Conservation (phyloP, 495 filamentous ascomycete genomes). For the Sordaria brevicollis region DNA sequence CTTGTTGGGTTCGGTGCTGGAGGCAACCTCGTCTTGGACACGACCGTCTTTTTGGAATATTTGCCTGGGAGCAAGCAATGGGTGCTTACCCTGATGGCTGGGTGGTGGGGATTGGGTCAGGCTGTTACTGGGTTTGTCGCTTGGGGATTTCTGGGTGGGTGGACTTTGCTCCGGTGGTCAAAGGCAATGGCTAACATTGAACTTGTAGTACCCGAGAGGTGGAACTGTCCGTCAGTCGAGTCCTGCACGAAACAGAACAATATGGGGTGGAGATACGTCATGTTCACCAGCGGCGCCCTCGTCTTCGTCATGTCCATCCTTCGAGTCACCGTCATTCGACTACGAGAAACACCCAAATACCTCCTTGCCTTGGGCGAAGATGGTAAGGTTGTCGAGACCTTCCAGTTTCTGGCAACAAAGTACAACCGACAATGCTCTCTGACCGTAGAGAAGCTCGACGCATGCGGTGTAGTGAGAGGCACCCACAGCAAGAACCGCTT, state of each 20-base stretch:
- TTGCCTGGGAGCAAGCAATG: conserved; percentile 67
- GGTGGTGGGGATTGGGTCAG: conserved; percentile 72
- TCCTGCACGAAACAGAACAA: conserved; percentile 53
- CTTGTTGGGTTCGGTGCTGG: conserved; percentile 65
- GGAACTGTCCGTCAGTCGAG: conserved; percentile 48
- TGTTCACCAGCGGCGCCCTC: conserved; percentile 53
- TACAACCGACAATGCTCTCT: conserved; percentile 54
- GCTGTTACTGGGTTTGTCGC: conserved; percentile 62
- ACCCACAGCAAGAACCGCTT: conserved; percentile 33
- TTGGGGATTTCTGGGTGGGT: conserved; percentile 62
- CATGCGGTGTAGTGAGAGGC: conserved; percentile 34
- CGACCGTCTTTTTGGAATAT: conserved; percentile 71
- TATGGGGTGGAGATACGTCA: conserved; percentile 76
- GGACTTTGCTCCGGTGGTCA: not conserved
- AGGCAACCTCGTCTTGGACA: conserved; percentile 62
- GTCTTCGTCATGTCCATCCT: conserved; percentile 56
- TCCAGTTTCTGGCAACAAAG: conserved; percentile 50
- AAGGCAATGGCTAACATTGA: not conserved
- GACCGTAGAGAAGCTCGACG: conserved; percentile 48
- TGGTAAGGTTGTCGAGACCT: conserved; percentile 46
- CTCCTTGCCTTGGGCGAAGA: conserved; percentile 56
- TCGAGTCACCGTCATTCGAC: conserved; percentile 55
- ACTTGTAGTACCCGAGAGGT: conserved; percentile 24
- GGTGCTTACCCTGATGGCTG: conserved; percentile 61
- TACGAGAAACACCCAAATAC: conserved; percentile 66